Evolutionary conservation across 331 rosid genomes (phyloP).

Genomic region (Rhamnella rubrinervis): DNA sequence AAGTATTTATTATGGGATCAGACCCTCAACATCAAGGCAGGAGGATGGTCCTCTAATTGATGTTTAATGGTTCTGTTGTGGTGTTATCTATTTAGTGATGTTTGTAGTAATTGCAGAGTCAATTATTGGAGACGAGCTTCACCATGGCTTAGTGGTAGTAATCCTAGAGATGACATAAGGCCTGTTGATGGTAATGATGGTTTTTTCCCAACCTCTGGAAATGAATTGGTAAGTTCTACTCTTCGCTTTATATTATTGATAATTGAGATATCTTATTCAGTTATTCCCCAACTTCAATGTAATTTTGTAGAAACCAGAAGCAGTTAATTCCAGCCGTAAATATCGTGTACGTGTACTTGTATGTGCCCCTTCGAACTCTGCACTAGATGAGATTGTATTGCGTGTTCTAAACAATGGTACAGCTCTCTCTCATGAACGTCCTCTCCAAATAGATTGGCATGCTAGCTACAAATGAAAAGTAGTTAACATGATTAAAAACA

Average conservation of each 20-base stretch:
- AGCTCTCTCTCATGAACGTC: slow-evolving; percentile 13
- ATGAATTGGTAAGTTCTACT: slow-evolving; percentile 55
- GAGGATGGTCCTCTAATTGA: background rate
- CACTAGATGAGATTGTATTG: slow-evolving; percentile 90
- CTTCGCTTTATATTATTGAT: slow-evolving; percentile 12
- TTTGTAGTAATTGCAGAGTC: slow-evolving; percentile 39
- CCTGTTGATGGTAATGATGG: slow-evolving; percentile 88
- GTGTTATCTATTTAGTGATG: background rate
- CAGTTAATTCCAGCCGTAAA: slow-evolving; percentile 74
- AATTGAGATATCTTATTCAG: slow-evolving; percentile 7
- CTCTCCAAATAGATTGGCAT: background rate
- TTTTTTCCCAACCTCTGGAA: slow-evolving; percentile 79
- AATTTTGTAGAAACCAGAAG: slow-evolving; percentile 76
- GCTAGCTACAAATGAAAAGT: background rate
- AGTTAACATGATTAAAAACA: too few relatives aligned
- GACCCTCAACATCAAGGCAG: background rate
- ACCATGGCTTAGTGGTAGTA: slow-evolving; percentile 70
- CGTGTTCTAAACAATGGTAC: slow-evolving; percentile 81
- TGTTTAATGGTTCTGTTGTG: background rate
- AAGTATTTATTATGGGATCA: background rate
- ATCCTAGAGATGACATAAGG: slow-evolving; percentile 76
- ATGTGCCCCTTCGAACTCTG: slow-evolving; percentile 96
- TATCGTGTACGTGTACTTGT: slow-evolving; percentile 88
- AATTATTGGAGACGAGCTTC: slow-evolving; percentile 69
- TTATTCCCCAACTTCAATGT: slow-evolving; percentile 16